Evolutionary conservation across 2,329 filamentous ascomycete species (phyloP).

Genomic region (Stagonosporopsis vannaccii): DNA sequence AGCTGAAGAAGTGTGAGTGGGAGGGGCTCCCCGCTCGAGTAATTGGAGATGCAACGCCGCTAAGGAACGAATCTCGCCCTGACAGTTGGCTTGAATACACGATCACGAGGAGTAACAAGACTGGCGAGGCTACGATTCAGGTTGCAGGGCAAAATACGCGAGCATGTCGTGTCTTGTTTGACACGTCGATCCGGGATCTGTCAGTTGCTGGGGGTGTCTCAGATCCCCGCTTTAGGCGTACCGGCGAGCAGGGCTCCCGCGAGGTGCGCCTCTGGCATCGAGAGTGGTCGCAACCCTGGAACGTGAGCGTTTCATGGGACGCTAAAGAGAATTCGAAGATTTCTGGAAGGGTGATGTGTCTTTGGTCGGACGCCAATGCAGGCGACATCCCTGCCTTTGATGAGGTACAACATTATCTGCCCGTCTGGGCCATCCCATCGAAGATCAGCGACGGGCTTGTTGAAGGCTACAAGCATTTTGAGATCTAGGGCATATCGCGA

Average conservation of each 20-base stretch:
- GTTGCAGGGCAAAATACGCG: conserved; percentile 79
- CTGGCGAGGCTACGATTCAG: conserved; percentile 67
- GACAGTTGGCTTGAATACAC: conserved; percentile 71
- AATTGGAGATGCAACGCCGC: conserved; percentile 51
- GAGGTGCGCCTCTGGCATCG: conserved; percentile 83
- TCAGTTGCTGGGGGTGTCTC: conserved; percentile 67
- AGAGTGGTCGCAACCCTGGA: conserved; percentile 78
- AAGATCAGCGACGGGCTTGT: conserved; percentile 82
- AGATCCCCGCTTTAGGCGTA: conserved; percentile 70
- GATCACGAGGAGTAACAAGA: conserved; percentile 55
- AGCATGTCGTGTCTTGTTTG: conserved; percentile 76
- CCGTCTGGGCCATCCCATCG: conserved; percentile 78
- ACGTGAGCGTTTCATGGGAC: conserved; percentile 74
- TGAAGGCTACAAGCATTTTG: conserved; percentile 76
- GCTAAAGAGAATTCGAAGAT: conserved; percentile 40
- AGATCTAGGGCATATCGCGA: conserved; percentile 29
- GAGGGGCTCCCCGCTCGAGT: conserved; percentile 72
- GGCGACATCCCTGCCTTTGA: conserved; percentile 83
- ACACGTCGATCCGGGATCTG: conserved; percentile 71
- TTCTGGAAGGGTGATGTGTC: conserved; percentile 73
- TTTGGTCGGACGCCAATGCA: conserved; percentile 87
- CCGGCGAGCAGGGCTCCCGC: conserved; percentile 68
- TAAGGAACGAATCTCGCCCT: conserved; percentile 36
- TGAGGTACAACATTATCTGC: conserved; percentile 77
- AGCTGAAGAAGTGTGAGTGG: conserved; percentile 74